Evolutionary conservation across 2,329 filamentous ascomycete species (phyloP), one percentile per base, ranked within the genome.

Genomic region (Epichloe amarillans): DNA sequence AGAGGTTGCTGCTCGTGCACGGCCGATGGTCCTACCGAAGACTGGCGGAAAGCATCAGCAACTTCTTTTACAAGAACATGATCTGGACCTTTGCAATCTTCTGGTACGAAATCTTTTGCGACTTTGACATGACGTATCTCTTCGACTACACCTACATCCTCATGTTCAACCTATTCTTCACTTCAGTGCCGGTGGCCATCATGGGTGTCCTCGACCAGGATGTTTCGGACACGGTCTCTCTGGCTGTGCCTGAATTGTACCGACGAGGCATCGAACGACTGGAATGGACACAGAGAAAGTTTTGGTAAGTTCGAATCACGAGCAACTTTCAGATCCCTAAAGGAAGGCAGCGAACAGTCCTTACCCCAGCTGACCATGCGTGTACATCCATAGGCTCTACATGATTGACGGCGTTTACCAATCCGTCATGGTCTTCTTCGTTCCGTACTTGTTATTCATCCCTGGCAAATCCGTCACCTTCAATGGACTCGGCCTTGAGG

Each of bases 31-130:
- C 89, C n/a, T 98, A 98, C 70, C 81, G 91, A 49, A 82, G 93
- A 60, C 72, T 98, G 65, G 88, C 85, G 33, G 93, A 98, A 72
- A 87, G 84, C 45, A 96, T 94, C 61, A 88, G 89, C 66, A 98
- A 98, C 67, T 98, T 98, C 76, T 98, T 98, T 75, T 98, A 97
- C 80, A 98, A 98, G 84, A 98, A 97, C 72, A 86, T 98, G 69
- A 85, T 97, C 49, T 98, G 93, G 93, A 93, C 88, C 0, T 91
- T 96, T 63, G 80, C 85, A 42, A 86, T 98, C 52, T 96, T 97
- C 76, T 97, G 91, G 91, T 98, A 87, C 69, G 89, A 94, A 65
- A 88, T 95, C 50, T 98, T 86, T 69, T 88, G 86, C 73, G 85
- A 95, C 69, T 96, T 94, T 66, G 93, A 98, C 71, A 89, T 91